Evolutionary conservation across 2,329 filamentous ascomycete genomes (phyloP).

Genomic region (Venturiaceae sp.): DNA sequence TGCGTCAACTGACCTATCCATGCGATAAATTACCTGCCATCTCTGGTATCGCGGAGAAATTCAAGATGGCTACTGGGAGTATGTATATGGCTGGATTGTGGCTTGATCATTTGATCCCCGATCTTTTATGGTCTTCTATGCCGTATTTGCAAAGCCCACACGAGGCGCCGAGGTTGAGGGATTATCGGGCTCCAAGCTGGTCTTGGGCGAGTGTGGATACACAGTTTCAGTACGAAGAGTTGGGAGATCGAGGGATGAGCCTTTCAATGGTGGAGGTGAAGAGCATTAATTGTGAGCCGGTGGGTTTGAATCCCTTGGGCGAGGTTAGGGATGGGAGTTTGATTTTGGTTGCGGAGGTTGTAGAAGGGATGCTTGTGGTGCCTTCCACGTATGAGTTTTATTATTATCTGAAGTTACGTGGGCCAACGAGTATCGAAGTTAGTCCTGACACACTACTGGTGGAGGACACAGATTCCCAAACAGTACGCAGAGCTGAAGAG

Average conservation of each 20-base stretch:
- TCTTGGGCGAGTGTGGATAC: slow-evolving; percentile 1
- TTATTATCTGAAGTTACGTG: background rate
- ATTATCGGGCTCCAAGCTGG: slow-evolving; percentile 1
- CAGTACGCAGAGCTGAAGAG: background rate
- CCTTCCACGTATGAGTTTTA: background rate
- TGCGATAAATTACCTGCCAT: slow-evolving; percentile 5
- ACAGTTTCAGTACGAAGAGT: background rate
- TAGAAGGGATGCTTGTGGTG: background rate
- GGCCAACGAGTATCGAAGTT: background rate
- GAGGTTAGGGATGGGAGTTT: background rate
- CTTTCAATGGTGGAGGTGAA: background rate
- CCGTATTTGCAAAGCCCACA: background rate
- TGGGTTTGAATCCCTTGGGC: background rate
- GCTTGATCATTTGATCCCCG: background rate
- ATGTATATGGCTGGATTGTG: slow-evolving; percentile 6
- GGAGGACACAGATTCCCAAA: background rate
- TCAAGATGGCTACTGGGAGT: background rate
- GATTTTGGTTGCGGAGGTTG: background rate
- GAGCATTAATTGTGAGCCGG: background rate
- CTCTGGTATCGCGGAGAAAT: background rate
- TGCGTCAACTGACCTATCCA: background rate
- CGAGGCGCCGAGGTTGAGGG: background rate
- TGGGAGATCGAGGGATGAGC: background rate
- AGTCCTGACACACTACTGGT: background rate
- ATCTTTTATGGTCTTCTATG: slow-evolving; percentile 1